These are phyloP conservation scores for Davidsoniella neocaledoniae DNA, from an alignment of 2,329 filamentous ascomycete genomes.

Conservation along the genomic window DNA sequence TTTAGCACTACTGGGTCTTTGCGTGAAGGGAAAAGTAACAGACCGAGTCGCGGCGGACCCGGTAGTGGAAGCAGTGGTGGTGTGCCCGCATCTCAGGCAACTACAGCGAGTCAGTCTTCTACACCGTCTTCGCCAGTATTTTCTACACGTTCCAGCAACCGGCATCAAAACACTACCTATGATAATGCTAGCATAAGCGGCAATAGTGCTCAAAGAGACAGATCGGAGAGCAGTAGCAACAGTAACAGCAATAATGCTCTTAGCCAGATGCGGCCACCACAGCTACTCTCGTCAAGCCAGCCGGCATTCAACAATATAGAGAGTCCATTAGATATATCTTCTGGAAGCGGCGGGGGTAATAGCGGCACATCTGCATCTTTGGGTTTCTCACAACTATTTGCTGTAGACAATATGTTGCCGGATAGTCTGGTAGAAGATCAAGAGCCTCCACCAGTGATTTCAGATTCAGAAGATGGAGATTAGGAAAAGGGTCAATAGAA, in stretches of 20 bases:
- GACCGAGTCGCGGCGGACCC: background rate
- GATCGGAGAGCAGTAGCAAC: background rate
- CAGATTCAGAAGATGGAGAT: slow-evolving; percentile 22
- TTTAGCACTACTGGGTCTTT: background rate
- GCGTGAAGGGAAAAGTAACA: too few relatives aligned
- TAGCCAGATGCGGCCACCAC: slow-evolving; percentile 4
- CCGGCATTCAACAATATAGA: slow-evolving; percentile 15
- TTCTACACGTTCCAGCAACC: slow-evolving; percentile 14
- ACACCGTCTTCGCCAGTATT: slow-evolving; percentile 18
- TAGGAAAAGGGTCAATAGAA: background rate
- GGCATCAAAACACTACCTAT: background rate
- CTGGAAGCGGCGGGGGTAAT: slow-evolving; percentile 5
- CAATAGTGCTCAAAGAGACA: background rate
- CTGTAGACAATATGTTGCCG: slow-evolving; percentile 34
- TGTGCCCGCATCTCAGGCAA: slow-evolving; percentile 27
- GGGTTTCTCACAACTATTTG: slow-evolving; percentile 31
- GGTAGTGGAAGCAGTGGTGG: slow-evolving; percentile 10
- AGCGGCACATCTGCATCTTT: background rate
- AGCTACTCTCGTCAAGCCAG: slow-evolving; percentile 14
- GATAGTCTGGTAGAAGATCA: slow-evolving; percentile 26
- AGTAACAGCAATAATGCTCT: slow-evolving; percentile 1
- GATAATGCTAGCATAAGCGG: too few relatives aligned
- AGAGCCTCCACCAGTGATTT: slow-evolving; percentile 19
- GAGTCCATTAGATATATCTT: slow-evolving; percentile 11
- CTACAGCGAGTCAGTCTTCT: slow-evolving; percentile 23